A percentile compares a stretch with the other conserved stretches of the same genome.
Evolutionary conservation across 805 yeast genomes (phyloP).

Genomic region (Starmerella khaoyaiensis): DNA sequence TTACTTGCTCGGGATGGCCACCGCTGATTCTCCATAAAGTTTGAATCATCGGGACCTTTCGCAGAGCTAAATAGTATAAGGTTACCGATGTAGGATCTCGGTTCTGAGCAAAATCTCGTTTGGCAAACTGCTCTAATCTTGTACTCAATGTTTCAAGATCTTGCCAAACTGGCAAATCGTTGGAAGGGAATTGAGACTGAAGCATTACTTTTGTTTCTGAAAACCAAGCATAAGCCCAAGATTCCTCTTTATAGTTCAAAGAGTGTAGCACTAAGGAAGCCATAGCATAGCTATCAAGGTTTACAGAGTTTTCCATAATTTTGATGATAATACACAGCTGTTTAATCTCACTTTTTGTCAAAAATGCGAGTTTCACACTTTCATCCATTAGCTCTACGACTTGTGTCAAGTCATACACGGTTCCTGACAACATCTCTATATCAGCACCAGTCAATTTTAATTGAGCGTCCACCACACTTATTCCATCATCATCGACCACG

Average conservation of each 20-base stretch:
- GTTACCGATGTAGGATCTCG: conserved; percentile 67
- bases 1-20: conserved; percentile 68
- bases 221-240: conserved; percentile 70
- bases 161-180: conserved; percentile 38
- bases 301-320: too few relatives aligned
- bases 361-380: too few relatives aligned
- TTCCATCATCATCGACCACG: conserved; percentile 1
- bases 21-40: conserved; percentile 73
- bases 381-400: too few relatives aligned
- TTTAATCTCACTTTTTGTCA: too few relatives aligned
- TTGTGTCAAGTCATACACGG: too few relatives aligned
- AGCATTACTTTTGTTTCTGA: conserved; percentile 64
- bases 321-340: too few relatives aligned
- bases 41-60: conserved; percentile 58
- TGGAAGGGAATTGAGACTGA: conserved; percentile 5
- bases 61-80: conserved; percentile 62
- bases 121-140: conserved; percentile 56
- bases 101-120: conserved; percentile 48
- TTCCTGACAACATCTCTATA: too few relatives aligned
- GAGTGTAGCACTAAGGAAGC: conserved; percentile 3
- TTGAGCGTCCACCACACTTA: too few relatives aligned
- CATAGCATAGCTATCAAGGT: conserved; percentile 4
- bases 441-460: too few relatives aligned
- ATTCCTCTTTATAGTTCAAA: not conserved
- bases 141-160: conserved; percentile 35